Evolutionary conservation across 1,139 yeast species (phyloP), one percentile per base, ranked within the genome.

Genomic region (Protomyces gravidus): DNA sequence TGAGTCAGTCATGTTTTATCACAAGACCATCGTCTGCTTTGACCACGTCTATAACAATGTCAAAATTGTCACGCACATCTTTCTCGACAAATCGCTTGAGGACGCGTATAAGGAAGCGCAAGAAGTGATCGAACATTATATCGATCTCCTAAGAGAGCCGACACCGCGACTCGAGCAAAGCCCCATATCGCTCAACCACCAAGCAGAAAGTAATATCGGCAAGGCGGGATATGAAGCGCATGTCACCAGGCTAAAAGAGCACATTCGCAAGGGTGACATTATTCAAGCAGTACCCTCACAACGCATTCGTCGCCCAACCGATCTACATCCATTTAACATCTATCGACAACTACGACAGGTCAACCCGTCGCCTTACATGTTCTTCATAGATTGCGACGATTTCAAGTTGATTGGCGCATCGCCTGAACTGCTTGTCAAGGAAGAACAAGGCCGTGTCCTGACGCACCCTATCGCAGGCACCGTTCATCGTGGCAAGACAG

Each of bases 381-480:
- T 92, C 71, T 92, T 89, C 73, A 84, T 92, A 65, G 97, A 92
- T 72, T 85, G 87, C 69, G 97, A 89, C 66, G 64, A 61, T 13
- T 92, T 92, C 76, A 96, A 90, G 72, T 81, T 92, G 59, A 92
- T 92, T 61, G 98, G 98, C 47, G 98, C 98, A 0, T 89, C 97
- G 19, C 98, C 98, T 1, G 98, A 92, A 71, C 76, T 90, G 62
- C 77, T 92, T 60, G 97, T 92, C 60, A 88, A 88, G 72, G 78
- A 88, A 2, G 97, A 89, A 67, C 53, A 46, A 26, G 84, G 86
- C 64, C 82, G 87, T 67, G 81, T 92, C 32, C 80, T 90, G 50
- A 92, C 97, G 3, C 97, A 92, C 72, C 98, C 98, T 27, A 92
- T 92, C 70, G 98, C 98, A 1, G 98, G 98, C 57, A 92, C 98